These are phyloP conservation scores for Aspergillus udagawae DNA, from an alignment of 2,329 filamentous ascomycete species.

Conservation along the genomic window DNA sequence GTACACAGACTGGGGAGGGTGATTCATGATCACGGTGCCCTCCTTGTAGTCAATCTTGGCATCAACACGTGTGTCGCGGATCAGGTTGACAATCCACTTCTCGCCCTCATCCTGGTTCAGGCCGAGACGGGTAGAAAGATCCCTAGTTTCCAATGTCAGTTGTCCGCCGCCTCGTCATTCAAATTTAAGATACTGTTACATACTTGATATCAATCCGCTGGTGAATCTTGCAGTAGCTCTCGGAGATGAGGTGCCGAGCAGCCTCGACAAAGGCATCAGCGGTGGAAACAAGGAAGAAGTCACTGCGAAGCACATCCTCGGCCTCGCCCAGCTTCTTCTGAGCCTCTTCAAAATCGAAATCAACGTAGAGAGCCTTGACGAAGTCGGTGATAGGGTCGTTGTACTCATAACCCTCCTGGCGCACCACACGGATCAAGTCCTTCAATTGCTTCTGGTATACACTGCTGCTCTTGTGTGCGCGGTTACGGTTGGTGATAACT, in stretches of 20 bases:
- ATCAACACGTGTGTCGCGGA: slow-evolving; percentile 93
- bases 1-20: slow-evolving; percentile 96
- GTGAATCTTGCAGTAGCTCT: slow-evolving; percentile 99
- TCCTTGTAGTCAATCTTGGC: slow-evolving; percentile 99
- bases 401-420: slow-evolving; percentile 98
- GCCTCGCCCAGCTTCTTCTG: slow-evolving; percentile 81
- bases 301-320: slow-evolving; percentile 83
- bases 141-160: slow-evolving; percentile 46
- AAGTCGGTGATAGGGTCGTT: slow-evolving; percentile 93
- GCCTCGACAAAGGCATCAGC: slow-evolving; percentile 89
- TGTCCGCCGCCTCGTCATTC: neutral
- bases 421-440: slow-evolving; percentile 90
- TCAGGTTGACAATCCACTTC: slow-evolving; percentile 99
- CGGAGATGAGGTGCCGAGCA: slow-evolving; percentile 92
- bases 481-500: slow-evolving; percentile 87
- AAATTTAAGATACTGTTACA: slow-evolving; percentile 24
- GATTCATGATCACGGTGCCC: slow-evolving; percentile 98
- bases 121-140: slow-evolving; percentile 85
- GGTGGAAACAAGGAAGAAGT: slow-evolving; percentile 89
- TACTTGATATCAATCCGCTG: slow-evolving; percentile 94
- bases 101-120: slow-evolving; percentile 92
- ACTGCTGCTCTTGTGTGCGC: slow-evolving; percentile 70
- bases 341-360: slow-evolving; percentile 96
- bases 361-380: slow-evolving; percentile 90
- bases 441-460: slow-evolving; percentile 98